Evolutionary conservation across 495 filamentous ascomycete genomes (phyloP).

Genomic region (Ascobolus immersus): DNA sequence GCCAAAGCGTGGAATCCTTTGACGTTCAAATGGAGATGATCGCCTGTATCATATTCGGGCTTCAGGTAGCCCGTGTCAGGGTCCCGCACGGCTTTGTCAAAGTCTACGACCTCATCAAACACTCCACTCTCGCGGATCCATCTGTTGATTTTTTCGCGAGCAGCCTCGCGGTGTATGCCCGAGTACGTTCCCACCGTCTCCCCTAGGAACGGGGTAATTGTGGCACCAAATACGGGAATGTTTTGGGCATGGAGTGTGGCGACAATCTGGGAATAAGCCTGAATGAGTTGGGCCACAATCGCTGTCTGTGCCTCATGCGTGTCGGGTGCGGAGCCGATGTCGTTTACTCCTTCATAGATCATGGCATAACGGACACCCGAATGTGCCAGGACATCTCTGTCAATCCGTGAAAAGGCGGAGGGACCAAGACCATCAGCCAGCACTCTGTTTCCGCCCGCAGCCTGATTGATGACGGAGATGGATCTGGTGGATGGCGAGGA

Average conservation of each 20-base stretch:
- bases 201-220: conserved; percentile 52
- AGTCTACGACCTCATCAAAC: conserved; percentile 41
- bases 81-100: conserved; percentile 32
- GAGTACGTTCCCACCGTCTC: conserved; percentile 31
- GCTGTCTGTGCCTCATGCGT: conserved; percentile 23
- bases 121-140: conserved; percentile 31
- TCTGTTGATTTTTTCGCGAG: conserved; percentile 32
- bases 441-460: conserved; percentile 47
- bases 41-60: conserved; percentile 34
- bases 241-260: conserved; percentile 29
- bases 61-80: conserved; percentile 22
- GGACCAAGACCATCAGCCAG: conserved; percentile 38
- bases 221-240: conserved; percentile 34
- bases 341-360: conserved; percentile 53
- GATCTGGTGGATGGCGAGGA: conserved; percentile 29
- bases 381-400: conserved; percentile 32
- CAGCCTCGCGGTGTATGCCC: conserved; percentile 28
- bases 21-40: conserved; percentile 47
- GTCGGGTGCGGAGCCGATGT: conserved; percentile 31
- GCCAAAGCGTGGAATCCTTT: conserved; percentile 37
- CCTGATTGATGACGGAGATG: conserved; percentile 40
- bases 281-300: conserved; percentile 27
- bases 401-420: conserved; percentile 32
- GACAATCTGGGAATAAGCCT: conserved; percentile 32
- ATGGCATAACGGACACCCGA: not conserved